A percentile compares a stretch with the other conserved stretches of the same genome.
Evolutionary conservation across 192 early-diverging fungal species (phyloP).

Genomic region (Cladochytrium replicatum): DNA sequence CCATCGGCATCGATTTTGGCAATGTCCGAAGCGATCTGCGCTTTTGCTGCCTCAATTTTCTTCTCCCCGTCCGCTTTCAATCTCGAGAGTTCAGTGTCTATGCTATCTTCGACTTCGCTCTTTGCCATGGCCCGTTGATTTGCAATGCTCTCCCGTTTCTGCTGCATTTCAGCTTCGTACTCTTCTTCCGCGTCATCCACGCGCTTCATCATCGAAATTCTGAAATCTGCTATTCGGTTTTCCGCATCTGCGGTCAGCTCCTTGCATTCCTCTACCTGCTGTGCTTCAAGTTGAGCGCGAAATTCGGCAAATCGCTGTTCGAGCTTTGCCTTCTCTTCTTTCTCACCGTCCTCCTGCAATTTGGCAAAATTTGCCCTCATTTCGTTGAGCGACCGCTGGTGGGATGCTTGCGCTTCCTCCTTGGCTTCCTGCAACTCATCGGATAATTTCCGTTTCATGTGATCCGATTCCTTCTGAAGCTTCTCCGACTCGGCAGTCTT

Average conservation of each 20-base stretch:
- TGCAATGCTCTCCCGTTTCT: not conserved
- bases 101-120: not conserved
- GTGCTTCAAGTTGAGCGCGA: not conserved
- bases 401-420: not conserved
- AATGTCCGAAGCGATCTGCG: no score
- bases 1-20: no score
- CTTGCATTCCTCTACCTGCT: not conserved
- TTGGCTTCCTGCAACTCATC: not conserved
- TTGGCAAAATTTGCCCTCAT: not conserved
- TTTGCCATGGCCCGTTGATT: not conserved
- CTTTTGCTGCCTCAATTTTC: slow-evolving; percentile 9
- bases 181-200: not conserved
- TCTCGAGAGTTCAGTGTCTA: not conserved
- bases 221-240: not conserved
- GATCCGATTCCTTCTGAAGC: not conserved
- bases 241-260: not conserved
- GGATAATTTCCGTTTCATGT: not conserved
- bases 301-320: not conserved
- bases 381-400: not conserved
- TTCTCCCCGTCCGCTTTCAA: not conserved
- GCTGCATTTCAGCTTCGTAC: not conserved
- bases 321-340: not conserved
- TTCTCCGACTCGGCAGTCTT: no score
- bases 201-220: not conserved
- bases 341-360: not conserved